Evolutionary conservation across 1,284 basidiomycete genomes (phyloP).

Genomic region (Stygiomarasmius scandens): DNA sequence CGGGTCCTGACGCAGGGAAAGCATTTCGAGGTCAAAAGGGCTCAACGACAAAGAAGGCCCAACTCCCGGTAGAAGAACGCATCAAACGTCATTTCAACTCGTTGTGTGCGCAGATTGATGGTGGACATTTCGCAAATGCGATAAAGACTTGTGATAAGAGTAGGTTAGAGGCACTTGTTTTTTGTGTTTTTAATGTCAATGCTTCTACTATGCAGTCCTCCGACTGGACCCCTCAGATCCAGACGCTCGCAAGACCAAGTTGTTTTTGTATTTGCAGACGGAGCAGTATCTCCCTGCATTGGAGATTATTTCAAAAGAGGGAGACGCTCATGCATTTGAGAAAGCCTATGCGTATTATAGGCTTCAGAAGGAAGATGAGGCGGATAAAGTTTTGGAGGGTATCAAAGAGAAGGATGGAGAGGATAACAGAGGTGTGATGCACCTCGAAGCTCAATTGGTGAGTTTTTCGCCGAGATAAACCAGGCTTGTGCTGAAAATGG

Average conservation of each 20-base stretch:
- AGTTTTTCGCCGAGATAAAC: too few relatives aligned
- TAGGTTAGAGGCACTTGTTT: too few relatives aligned
- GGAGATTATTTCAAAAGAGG: slow-evolving; percentile 40
- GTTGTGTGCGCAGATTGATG: slow-evolving; percentile 82
- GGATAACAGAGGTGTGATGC: slow-evolving; percentile 64
- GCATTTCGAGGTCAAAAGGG: too few relatives aligned
- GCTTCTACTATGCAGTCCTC: too few relatives aligned
- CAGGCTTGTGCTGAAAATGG: too few relatives aligned
- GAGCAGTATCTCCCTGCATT: slow-evolving; percentile 74
- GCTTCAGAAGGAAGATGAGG: slow-evolving; percentile 72
- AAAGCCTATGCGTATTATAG: slow-evolving; percentile 83
- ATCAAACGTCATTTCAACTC: slow-evolving; percentile 76
- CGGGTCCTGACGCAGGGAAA: too few relatives aligned
- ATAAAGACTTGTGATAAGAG: slow-evolving; percentile 90
- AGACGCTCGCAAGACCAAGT: slow-evolving; percentile 77
- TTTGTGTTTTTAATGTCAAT: too few relatives aligned
- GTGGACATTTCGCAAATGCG: slow-evolving; percentile 78
- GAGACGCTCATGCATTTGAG: slow-evolving; percentile 60
- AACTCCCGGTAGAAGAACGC: slow-evolving; percentile 58
- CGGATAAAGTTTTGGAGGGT: slow-evolving; percentile 52
- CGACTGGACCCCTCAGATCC: slow-evolving; percentile 65
- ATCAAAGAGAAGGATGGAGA: slow-evolving; percentile 48
- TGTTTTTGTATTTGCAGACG: slow-evolving; percentile 83
- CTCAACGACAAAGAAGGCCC: slow-evolving; percentile 55
- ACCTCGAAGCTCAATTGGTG: slow-evolving; percentile 88